These are phyloP conservation scores for Mycena olivaceomarginata DNA, from an alignment of 768 basidiomycete species.

Conservation along the genomic window DNA sequence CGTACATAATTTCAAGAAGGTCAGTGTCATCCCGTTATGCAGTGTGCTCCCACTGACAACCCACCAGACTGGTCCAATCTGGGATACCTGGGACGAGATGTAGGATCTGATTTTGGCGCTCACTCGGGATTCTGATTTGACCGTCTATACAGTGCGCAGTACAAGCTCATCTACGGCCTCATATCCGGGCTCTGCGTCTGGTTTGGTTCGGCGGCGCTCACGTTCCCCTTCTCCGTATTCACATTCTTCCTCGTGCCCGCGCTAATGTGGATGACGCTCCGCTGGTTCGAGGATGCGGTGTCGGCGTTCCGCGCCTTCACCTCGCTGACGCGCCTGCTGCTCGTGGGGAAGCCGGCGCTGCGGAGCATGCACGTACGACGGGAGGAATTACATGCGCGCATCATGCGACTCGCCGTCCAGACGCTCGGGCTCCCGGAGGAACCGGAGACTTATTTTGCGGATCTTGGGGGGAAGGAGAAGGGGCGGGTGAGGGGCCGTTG, in stretches of 20 bases:
- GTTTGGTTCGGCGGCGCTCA: conserved; percentile 70
- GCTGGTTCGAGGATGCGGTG: conserved; percentile 92
- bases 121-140: too few relatives aligned
- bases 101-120: too few relatives aligned
- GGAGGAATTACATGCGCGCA: conserved; percentile 74
- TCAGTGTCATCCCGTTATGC: not conserved
- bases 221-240: conserved; percentile 76
- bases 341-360: conserved; percentile 76
- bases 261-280: conserved; percentile 92
- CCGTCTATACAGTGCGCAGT: conserved; percentile 81
- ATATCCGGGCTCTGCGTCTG: conserved; percentile 84
- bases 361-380: conserved; percentile 72
- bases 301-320: conserved; percentile 86
- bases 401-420: conserved; percentile 78
- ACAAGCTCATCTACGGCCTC: conserved; percentile 91
- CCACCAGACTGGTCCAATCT: conserved; percentile 78
- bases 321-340: conserved; percentile 76
- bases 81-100: conserved; percentile 93
- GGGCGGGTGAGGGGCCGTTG: conserved; percentile 80
- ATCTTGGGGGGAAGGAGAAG: conserved; percentile 79
- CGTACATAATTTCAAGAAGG: conserved; percentile 84
- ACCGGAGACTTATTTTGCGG: conserved; percentile 80
- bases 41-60: not conserved
- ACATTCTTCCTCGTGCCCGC: conserved; percentile 79
- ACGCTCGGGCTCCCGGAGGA: conserved; percentile 78